A percentile compares a stretch with the other conserved stretches of the same genome.
Evolutionary conservation across 2,329 filamentous ascomycete genomes (phyloP).

Genomic region (Nemania sp.): DNA sequence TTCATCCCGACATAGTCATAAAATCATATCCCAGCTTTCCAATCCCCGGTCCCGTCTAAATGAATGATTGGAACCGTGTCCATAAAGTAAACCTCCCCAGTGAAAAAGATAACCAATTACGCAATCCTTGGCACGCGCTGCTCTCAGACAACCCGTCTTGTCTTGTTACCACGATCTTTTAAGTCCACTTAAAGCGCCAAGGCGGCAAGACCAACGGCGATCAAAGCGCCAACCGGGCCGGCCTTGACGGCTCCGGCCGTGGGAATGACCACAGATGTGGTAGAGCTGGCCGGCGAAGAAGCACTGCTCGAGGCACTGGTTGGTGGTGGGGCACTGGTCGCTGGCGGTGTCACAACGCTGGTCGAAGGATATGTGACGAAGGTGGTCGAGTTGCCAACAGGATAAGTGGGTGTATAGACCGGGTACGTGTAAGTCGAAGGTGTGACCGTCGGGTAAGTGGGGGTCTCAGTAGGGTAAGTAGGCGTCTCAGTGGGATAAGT

Average conservation of each 20-base stretch:
- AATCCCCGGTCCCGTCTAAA: not conserved
- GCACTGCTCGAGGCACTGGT: not conserved
- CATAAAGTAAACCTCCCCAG: not conserved
- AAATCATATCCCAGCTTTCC: conserved; percentile 7
- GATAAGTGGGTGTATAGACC: not conserved
- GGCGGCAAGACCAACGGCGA: conserved; percentile 17
- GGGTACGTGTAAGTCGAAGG: conserved; percentile 1
- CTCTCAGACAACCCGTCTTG: not conserved
- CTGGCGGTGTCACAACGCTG: not conserved
- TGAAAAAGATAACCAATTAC: not conserved
- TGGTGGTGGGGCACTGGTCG: not conserved
- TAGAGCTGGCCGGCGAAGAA: conserved; percentile 1
- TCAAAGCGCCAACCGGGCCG: conserved; percentile 17
- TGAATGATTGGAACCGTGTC: conserved; percentile 9
- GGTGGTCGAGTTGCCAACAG: conserved; percentile 4
- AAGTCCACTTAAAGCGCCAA: conserved; percentile 16
- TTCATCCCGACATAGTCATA: conserved; percentile 4
- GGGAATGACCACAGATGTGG: conserved; percentile 13
- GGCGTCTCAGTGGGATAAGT: conserved; percentile 44
- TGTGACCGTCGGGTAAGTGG: not conserved
- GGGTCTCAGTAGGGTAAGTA: conserved; percentile 20
- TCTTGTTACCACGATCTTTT: not conserved
- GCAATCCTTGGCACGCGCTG: not conserved
- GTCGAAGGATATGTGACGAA: conserved; percentile 5
- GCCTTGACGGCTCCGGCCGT: conserved; percentile 20